Percentiles rank a stretch among this genome's conserved stretches.
These are phyloP conservation scores for Skeletonema marinoi DNA, from an alignment of 108 stramenopile genomes.

Conservation along the genomic window DNA sequence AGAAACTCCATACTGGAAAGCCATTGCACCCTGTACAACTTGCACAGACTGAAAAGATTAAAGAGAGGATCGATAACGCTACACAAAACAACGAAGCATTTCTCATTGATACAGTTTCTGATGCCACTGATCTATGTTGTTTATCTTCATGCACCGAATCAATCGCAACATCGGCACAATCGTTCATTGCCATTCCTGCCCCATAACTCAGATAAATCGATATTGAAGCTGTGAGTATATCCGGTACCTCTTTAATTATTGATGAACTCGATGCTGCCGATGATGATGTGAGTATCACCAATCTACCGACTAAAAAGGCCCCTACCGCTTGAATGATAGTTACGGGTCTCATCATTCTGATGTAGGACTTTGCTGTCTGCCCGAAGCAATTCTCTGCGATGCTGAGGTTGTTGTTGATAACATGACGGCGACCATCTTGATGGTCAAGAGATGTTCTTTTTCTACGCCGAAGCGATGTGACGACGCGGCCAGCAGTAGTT, in stretches of 20 bases:
- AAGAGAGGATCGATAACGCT: constrained; percentile 2
- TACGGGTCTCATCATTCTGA: constrained; percentile 23
- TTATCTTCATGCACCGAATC: constrained; percentile 12
- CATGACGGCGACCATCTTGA: neutral
- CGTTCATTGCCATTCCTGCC: constrained; percentile 48
- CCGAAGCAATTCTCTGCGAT: neutral
- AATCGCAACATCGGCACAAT: constrained; percentile 19
- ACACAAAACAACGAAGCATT: constrained; percentile 19
- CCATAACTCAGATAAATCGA: constrained; percentile 43
- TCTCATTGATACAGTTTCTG: constrained; percentile 4
- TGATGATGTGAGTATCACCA: constrained; percentile 17
- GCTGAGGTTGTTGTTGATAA: neutral
- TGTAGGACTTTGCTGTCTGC: neutral
- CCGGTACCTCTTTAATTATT: neutral
- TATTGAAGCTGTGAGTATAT: constrained; percentile 4
- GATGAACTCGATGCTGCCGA: neutral
- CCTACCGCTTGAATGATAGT: constrained; percentile 45
- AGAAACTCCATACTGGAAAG: constrained; percentile 22
- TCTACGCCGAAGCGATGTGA: neutral
- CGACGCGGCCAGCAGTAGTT: neutral
- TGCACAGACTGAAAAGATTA: neutral
- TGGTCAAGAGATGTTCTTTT: neutral
- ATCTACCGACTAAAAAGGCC: constrained; percentile 29
- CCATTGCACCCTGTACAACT: neutral
- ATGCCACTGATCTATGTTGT: constrained; percentile 15